phyloP scores from a whole-genome alignment of 306 rosid genomes.

The Fragaria nilgerrensis region DNA sequence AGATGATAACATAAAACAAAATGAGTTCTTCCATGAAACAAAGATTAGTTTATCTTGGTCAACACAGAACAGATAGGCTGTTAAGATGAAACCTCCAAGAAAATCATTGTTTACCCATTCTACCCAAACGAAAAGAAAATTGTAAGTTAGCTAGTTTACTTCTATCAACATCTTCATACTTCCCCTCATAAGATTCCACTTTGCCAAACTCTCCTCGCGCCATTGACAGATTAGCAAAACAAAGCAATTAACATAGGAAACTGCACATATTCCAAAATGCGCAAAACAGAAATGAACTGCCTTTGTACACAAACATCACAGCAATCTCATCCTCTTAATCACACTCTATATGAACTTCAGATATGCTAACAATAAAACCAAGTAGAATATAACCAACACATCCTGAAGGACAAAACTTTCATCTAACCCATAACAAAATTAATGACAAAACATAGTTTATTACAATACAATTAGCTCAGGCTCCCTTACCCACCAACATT shows the following conservation, averaged over 20 bases:
- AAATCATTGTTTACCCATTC: not conserved
- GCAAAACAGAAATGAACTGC: not conserved
- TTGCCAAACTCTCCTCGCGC: not conserved
- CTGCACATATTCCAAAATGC: not conserved
- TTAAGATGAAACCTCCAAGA: not conserved
- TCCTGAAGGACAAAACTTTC: not conserved
- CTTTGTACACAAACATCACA: not conserved
- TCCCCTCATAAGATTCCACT: not conserved
- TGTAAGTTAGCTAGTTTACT: not conserved
- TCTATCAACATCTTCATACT: not conserved
- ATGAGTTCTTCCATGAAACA: not conserved
- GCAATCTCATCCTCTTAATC: not conserved
- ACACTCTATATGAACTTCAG: not conserved
- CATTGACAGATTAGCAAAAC: not conserved
- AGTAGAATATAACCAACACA: not conserved
- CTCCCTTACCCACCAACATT: not conserved
- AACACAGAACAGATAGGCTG: not conserved
- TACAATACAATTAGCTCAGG: not conserved
- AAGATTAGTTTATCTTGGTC: slow-evolving; percentile 5
- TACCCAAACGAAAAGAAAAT: not conserved
- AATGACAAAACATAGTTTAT: too few species aligned
- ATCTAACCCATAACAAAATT: not conserved
- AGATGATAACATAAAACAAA: slow-evolving; percentile 19
- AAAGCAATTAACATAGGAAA: not conserved
- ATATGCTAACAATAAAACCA: not conserved